A percentile compares a stretch with the other conserved stretches of the same genome.
These are phyloP conservation scores for Mucor indicus DNA, from an alignment of 371 early-diverging fungal species.

Conservation along the genomic window DNA sequence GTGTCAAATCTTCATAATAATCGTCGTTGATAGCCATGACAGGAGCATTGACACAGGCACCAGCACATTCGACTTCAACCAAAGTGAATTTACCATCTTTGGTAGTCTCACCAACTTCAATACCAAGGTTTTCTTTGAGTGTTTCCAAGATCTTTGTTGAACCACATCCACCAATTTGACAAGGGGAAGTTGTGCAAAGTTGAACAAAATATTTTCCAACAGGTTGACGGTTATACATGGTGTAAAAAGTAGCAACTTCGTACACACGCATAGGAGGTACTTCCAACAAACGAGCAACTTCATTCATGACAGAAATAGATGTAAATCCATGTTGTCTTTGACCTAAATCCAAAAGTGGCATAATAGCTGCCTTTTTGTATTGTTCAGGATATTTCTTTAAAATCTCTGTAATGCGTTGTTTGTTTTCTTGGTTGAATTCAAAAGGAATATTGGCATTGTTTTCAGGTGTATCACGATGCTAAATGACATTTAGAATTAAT, in stretches of 20 bases:
- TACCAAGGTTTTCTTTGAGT: conserved; percentile 81
- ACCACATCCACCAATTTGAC: conserved; percentile 88
- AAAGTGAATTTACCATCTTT: conserved; percentile 92
- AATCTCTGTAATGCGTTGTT: conserved; percentile 81
- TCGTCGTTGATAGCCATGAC: conserved; percentile 97
- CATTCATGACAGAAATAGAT: conserved; percentile 93
- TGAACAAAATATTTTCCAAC: conserved; percentile 98
- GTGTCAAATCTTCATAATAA: conserved; percentile 97
- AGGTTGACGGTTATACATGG: conserved; percentile 99
- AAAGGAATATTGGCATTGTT: conserved; percentile 90
- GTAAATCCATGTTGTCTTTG: conserved; percentile 95
- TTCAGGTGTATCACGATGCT: conserved; percentile 89
- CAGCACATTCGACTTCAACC: conserved; percentile 98
- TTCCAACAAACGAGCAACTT: conserved; percentile 91
- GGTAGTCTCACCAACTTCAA: conserved; percentile 94
- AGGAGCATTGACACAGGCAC: conserved; percentile 98
- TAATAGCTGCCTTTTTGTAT: conserved; percentile 96
- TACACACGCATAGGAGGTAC: conserved; percentile 98
- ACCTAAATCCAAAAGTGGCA: conserved; percentile 94
- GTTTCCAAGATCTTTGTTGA: conserved; percentile 87
- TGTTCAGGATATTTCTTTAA: conserved; percentile 94
- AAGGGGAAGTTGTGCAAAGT: conserved; percentile 97
- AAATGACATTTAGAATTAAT: neutral
- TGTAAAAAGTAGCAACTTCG: conserved; percentile 99
- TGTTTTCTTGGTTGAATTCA: conserved; percentile 80